Percentiles rank a stretch among this genome's conserved stretches.
These are phyloP conservation scores for Kwoniella shandongensis DNA, from an alignment of 768 basidiomycete species.

Conservation along the genomic window DNA sequence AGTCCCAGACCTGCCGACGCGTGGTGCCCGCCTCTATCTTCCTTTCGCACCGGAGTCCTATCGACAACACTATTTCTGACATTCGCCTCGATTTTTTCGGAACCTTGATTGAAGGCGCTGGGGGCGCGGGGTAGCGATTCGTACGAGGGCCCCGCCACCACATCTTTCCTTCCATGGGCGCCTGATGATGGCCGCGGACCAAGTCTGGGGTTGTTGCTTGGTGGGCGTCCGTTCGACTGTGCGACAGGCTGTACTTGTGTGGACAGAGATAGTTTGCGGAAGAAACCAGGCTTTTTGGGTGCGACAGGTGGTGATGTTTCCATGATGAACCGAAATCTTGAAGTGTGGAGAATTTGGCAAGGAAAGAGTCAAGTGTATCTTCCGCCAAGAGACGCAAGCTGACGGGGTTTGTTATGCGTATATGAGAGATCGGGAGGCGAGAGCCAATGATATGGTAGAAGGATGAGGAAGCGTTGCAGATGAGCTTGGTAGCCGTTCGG, in stretches of 20 bases:
- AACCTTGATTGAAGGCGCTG: too few relatives aligned
- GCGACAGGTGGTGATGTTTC: background rate
- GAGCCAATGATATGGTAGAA: too few relatives aligned
- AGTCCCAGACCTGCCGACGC: background rate
- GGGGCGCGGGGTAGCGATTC: slow-evolving; percentile 17
- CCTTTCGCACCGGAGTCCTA: too few relatives aligned
- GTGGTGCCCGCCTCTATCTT: background rate
- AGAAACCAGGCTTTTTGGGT: slow-evolving; percentile 28
- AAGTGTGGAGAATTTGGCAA: too few relatives aligned
- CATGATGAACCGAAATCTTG: background rate
- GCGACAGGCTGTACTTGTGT: slow-evolving; percentile 13
- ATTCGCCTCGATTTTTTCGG: too few relatives aligned
- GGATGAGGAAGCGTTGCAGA: too few relatives aligned
- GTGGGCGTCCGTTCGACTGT: background rate
- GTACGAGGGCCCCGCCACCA: slow-evolving; percentile 22
- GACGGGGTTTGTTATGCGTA: too few relatives aligned
- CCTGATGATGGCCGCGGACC: slow-evolving; percentile 10
- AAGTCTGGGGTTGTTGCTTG: background rate
- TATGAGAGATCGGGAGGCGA: too few relatives aligned
- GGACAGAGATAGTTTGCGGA: slow-evolving; percentile 21
- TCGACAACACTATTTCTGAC: too few relatives aligned
- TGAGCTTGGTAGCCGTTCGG: too few relatives aligned
- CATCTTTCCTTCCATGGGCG: background rate
- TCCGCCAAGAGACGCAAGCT: too few relatives aligned
- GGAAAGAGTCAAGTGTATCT: too few relatives aligned